A percentile compares a stretch with the other conserved stretches of the same genome.
Conservation (phyloP, 352 stramenopile genomes). For the Phytopythium helicoides region DNA sequence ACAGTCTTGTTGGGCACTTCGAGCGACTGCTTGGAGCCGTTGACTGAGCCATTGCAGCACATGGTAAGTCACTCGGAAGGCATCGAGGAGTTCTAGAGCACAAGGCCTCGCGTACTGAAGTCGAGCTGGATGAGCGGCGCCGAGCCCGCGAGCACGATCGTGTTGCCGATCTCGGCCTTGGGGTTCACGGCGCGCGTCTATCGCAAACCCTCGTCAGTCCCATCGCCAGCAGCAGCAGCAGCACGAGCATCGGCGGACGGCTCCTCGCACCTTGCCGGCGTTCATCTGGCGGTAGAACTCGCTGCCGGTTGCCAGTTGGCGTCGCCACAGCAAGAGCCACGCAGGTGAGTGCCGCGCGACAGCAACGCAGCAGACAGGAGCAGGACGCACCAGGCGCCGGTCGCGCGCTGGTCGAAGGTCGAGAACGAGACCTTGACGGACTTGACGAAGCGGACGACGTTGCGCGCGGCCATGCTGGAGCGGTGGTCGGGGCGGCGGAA, state of each 20-base stretch:
- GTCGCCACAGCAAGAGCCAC: conserved; percentile 7
- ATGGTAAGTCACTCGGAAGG: not conserved
- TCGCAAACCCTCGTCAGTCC: not conserved
- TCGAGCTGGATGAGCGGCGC: conserved; percentile 71
- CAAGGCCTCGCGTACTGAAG: conserved; percentile 59
- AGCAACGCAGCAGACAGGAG: not conserved
- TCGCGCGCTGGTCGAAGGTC: conserved; percentile 69
- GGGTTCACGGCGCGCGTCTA: conserved; percentile 77
- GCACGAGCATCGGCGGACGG: not conserved
- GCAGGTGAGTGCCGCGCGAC: not conserved
- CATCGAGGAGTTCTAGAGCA: no score
- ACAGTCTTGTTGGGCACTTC: conserved; percentile 74
- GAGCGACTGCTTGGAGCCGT: conserved; percentile 69
- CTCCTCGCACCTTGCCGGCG: conserved; percentile 57
- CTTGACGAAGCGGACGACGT: conserved; percentile 86
- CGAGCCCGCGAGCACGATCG: conserved; percentile 49
- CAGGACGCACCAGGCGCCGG: conserved; percentile 64
- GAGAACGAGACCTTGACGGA: conserved; percentile 84
- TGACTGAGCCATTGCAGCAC: conserved; percentile 34
- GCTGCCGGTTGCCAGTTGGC: conserved; percentile 30
- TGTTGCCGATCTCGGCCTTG: conserved; percentile 71
- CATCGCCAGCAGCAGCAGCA: not conserved
- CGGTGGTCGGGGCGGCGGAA: not conserved
- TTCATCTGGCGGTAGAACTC: conserved; percentile 86
- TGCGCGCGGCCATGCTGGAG: conserved; percentile 67